Evolutionary conservation across 140 eudicot genomes (phyloP), one percentile per base, ranked within the genome.

Genomic region (Bidens hawaiensis): DNA sequence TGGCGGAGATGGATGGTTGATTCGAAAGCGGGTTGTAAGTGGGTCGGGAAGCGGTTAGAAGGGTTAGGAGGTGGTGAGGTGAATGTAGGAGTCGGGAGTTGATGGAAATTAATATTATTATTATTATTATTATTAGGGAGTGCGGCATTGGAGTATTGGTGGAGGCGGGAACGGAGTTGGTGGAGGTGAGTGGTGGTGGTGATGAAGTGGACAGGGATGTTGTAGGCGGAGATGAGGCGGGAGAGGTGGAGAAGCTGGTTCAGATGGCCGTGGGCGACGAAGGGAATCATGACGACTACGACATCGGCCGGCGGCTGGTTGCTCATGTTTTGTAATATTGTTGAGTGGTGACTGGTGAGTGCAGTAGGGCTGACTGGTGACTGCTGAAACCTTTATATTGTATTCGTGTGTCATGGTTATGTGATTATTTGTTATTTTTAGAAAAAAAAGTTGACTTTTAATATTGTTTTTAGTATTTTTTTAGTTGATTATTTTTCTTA

Each of bases 1-100:
- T 24, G 33, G 18, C 83, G 86, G 25, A 80, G 82, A 18, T 62
- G 64, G 13, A 27, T n/a, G n/a, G n/a, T n/a, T n/a, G n/a, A n/a
- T n/a, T n/a, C n/a, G n/a, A n/a, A n/a, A n/a, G n/a, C n/a, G 0
- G 90, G 86, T 12, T 60, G 71, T 11, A 76, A 61, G 27, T 83
- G 90, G 9, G 79, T 0, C 0, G 90, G 90, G 69, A 80, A 80
- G n/a, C 67, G 67, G 70, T 17, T 23, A 17, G 75, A 10, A 8
- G 79, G 31, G 34, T 74, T 13, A 1, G 89, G 85, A 2, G 67
- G 71, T 6, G 87, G 82, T 14, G 80, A 64, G 17, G 24, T 24
- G 38, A 63, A 72, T 0, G 45, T 36, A 0, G 80, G 80, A 2
- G 36, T 36, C 8, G 50, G 63, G 54, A 81, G 15, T 13, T 72